Evolutionary conservation across 2,329 filamentous ascomycete species (phyloP).

Genomic region (Pseudogymnoascus sp.): DNA sequence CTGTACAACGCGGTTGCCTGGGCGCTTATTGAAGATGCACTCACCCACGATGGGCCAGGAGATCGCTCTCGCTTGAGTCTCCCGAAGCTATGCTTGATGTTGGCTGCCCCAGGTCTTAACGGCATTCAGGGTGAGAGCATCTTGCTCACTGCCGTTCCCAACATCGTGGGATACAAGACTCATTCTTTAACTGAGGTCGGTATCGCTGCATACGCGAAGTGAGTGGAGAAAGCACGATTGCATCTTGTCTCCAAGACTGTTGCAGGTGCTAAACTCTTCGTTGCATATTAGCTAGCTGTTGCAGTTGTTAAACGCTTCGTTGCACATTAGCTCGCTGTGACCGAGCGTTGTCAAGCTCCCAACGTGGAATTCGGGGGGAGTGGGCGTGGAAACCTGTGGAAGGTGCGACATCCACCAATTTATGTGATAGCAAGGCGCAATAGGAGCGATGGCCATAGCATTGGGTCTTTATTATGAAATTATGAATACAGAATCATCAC

Average conservation of each 20-base stretch:
- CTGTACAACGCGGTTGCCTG: slow-evolving; percentile 43
- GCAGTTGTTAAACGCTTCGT: not conserved
- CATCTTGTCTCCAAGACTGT: not conserved
- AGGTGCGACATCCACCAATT: not conserved
- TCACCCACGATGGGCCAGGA: slow-evolving; percentile 41
- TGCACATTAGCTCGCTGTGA: not conserved
- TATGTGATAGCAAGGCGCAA: not conserved
- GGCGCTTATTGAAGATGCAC: slow-evolving; percentile 39
- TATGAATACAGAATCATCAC: not conserved
- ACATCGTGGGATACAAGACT: not conserved
- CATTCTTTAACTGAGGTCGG: slow-evolving; percentile 6
- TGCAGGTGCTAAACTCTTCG: not conserved
- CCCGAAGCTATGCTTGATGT: not conserved
- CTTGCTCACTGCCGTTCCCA: not conserved
- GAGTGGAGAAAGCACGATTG: not conserved
- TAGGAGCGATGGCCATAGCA: not conserved
- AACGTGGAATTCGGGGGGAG: not conserved
- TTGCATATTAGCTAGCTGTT: not conserved
- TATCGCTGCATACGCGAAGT: slow-evolving; percentile 11
- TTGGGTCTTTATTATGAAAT: not conserved
- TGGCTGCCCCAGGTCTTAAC: not conserved
- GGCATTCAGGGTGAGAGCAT: not conserved
- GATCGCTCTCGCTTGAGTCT: not conserved
- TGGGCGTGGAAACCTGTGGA: not conserved
- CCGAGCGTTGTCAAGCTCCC: not conserved